Evolutionary conservation across 305 asterid species (phyloP).

Genomic region (Fraxinus floribunda): DNA sequence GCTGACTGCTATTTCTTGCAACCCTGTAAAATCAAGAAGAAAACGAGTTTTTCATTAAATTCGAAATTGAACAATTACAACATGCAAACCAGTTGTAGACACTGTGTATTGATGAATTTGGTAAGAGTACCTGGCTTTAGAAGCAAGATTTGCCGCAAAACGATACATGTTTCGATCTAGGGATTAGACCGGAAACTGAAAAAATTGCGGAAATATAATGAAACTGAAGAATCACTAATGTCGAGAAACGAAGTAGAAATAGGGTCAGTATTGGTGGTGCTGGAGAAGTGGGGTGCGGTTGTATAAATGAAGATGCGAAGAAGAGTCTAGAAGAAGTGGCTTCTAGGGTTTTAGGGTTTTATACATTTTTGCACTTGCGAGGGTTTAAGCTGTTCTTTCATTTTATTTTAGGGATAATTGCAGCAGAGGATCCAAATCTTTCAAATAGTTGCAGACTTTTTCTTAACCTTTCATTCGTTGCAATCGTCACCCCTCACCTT

Average conservation of each 20-base stretch:
- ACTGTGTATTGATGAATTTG: neutral
- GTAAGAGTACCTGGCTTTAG: conserved; percentile 42
- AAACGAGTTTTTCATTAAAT: neutral
- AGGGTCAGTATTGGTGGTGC: neutral
- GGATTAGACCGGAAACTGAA: neutral
- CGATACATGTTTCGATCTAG: conserved; percentile 35
- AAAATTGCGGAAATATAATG: neutral
- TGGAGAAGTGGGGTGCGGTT: neutral
- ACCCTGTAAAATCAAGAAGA: conserved; percentile 27
- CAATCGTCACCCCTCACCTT: no score
- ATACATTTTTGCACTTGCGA: neutral
- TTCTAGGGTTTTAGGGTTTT: conserved; percentile 40
- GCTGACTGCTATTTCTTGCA: conserved; percentile 35
- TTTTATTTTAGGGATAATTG: neutral
- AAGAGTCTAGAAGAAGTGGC: conserved; percentile 39
- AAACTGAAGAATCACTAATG: neutral
- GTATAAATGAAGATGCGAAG: conserved; percentile 18
- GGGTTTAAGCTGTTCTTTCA: neutral
- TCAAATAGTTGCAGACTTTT: no score
- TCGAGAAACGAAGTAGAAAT: neutral
- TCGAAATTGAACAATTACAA: neutral
- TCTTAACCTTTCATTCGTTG: no score
- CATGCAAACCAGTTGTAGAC: neutral
- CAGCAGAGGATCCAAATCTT: no score
- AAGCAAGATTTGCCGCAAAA: conserved; percentile 46